Base-by-base conservation (phyloP, 345 rosid genomes). In the Populus simonii region DNA sequence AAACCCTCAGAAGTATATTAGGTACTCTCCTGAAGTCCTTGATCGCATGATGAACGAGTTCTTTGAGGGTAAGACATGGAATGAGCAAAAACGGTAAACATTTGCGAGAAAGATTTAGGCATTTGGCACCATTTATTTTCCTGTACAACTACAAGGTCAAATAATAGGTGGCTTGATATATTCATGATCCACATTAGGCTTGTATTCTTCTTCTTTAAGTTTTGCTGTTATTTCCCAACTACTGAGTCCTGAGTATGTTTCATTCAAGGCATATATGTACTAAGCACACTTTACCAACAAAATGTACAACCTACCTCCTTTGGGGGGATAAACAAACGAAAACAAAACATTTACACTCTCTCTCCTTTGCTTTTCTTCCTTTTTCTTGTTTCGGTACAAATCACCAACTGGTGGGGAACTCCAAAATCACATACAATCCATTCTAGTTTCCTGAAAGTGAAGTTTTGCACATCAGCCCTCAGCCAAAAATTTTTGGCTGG, bases 21-120 rank as follows among this genome's bases (percentile, higher is more conserved):
- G 87, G 79, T 96, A 88, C 83, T 31, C 81, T 66, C 89, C 94
- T 0, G 98, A 96, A 80, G 91, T 88, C 85, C 87, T 96, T 23
- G 99, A 96, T 71, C 87, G 85, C 36, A 96, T 94, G 99, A 86
- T 96, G 80, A 89, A 85, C 65, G 99, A 96, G 72, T 91, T 96
- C 88, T 96, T 96, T 27, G 99, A 94, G 76, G 92, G 94, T 76
- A 94, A 94, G 85, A 90, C 94, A 25, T 89, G 91, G 92, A 88
- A 84, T 39, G 99, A 96, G 71, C 96, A 86, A 63, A 94, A 86
- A 83, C 84, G 97, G 84, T 91, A 83, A 87, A 74, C 66, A 71
- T 36, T 51, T 16, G 4, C 31, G 29, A 1, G 27, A 70, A 23
- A 13, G 33, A 73, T 25, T 49, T 41, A 53, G 39, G 8, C 8